Evolutionary conservation across 768 basidiomycete genomes (phyloP).

Genomic region (Russula abietina): DNA sequence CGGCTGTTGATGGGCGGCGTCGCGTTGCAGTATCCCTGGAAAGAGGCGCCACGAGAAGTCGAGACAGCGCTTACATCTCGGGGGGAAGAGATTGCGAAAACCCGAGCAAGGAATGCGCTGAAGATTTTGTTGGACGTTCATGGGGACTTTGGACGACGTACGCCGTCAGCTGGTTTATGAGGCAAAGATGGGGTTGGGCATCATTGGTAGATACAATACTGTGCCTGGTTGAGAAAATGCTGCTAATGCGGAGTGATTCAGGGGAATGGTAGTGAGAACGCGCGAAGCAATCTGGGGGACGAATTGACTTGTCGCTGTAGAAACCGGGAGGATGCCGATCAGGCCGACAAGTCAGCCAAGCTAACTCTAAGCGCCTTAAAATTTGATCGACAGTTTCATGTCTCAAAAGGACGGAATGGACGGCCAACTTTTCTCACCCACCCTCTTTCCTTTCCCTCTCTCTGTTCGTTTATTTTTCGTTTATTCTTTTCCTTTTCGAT

Average conservation of each 20-base stretch:
- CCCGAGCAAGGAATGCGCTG: slow-evolving; percentile 91
- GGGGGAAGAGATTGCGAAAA: slow-evolving; percentile 77
- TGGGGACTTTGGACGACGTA: slow-evolving; percentile 55
- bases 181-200: background rate
- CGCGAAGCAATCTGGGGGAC: background rate
- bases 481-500: slow-evolving; percentile 28
- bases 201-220: background rate
- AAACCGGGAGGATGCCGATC: background rate
- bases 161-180: slow-evolving; percentile 2
- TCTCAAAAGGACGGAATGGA: slow-evolving; percentile 1
- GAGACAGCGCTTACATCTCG: slow-evolving; percentile 66
- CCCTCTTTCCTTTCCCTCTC: slow-evolving; percentile 25
- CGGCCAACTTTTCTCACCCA: background rate
- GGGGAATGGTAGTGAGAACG: background rate
- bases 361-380: background rate
- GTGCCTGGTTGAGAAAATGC: background rate
- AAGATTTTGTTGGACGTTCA: slow-evolving; percentile 87
- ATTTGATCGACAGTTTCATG: background rate
- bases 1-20: slow-evolving; percentile 19
- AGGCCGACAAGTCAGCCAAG: background rate
- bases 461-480: slow-evolving; percentile 35
- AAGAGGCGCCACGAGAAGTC: slow-evolving; percentile 56
- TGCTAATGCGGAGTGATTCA: background rate
- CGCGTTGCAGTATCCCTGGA: slow-evolving; percentile 70
- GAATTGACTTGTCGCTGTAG: slow-evolving; percentile 4